Evolutionary conservation across 192 early-diverging fungal species (phyloP).

Genomic region (Coemansia sp.): DNA sequence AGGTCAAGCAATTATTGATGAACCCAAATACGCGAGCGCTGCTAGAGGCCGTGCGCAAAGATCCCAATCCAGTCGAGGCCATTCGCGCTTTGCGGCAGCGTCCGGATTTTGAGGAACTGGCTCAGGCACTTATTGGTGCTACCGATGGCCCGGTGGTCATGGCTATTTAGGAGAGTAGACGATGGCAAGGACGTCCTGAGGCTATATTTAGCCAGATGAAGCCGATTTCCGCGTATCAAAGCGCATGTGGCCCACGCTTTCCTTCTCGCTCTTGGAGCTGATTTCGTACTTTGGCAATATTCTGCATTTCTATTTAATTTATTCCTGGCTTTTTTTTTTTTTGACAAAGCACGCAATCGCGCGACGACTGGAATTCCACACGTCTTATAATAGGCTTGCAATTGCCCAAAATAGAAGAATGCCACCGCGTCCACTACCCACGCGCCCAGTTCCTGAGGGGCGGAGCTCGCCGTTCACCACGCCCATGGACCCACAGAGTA

Average conservation of each 20-base stretch:
- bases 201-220: no score
- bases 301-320: background rate
- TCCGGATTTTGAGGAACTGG: slow-evolving; percentile 46
- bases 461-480: background rate
- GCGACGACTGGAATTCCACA: background rate
- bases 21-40: slow-evolving; percentile 32
- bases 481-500: background rate
- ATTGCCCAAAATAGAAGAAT: background rate
- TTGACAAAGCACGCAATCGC: background rate
- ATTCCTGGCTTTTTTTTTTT: background rate
- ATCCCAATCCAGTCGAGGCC: slow-evolving; percentile 36
- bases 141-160: slow-evolving; percentile 6
- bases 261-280: background rate
- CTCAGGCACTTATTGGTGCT: slow-evolving; percentile 38
- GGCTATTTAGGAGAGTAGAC: no score
- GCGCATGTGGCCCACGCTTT: background rate
- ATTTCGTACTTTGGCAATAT: background rate
- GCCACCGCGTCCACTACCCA: slow-evolving; percentile 16
- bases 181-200: no score
- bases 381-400: background rate
- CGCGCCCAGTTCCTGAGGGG: background rate
- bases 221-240: background rate
- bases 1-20: slow-evolving; percentile 28
- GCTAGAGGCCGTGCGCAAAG: slow-evolving; percentile 28
- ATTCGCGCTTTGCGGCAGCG: slow-evolving; percentile 45